Conservation (phyloP, 352 stramenopile genomes). For the Globisporangium canariense region DNA sequence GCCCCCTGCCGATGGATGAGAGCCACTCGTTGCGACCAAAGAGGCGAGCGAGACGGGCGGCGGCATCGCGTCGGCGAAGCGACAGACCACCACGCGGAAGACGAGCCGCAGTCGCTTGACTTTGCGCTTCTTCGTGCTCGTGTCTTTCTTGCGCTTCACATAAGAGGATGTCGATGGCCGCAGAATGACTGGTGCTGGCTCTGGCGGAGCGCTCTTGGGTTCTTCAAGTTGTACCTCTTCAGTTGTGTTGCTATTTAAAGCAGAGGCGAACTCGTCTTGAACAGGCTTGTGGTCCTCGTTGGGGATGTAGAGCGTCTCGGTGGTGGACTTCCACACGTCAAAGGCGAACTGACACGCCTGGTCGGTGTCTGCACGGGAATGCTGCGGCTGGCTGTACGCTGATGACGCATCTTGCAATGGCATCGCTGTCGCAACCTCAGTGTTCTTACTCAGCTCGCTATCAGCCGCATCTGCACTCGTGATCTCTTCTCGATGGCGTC, state of each 20-base stretch:
- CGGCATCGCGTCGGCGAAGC: slow-evolving; percentile 39
- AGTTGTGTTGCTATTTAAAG: neutral
- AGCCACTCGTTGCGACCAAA: slow-evolving; percentile 4
- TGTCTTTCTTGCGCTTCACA: slow-evolving; percentile 14
- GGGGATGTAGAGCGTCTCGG: slow-evolving; percentile 21
- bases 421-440: neutral
- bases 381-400: slow-evolving; percentile 15
- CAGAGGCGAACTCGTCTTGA: neutral
- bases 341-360: slow-evolving; percentile 31
- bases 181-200: neutral
- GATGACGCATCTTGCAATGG: neutral
- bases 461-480: neutral
- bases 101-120: slow-evolving; percentile 43
- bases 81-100: slow-evolving; percentile 55
- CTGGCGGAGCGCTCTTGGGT: neutral
- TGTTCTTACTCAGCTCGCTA: neutral
- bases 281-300: slow-evolving; percentile 6
- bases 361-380: slow-evolving; percentile 13
- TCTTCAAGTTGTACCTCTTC: neutral
- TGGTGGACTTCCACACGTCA: slow-evolving; percentile 55
- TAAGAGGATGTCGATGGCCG: neutral
- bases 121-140: slow-evolving; percentile 31
- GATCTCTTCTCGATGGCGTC: slow-evolving; percentile 24
- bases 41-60: slow-evolving; percentile 19
- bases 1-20: neutral